These are phyloP conservation scores for Fusarium haematococcum DNA, from an alignment of 2,329 filamentous ascomycete species.

Conservation along the genomic window DNA sequence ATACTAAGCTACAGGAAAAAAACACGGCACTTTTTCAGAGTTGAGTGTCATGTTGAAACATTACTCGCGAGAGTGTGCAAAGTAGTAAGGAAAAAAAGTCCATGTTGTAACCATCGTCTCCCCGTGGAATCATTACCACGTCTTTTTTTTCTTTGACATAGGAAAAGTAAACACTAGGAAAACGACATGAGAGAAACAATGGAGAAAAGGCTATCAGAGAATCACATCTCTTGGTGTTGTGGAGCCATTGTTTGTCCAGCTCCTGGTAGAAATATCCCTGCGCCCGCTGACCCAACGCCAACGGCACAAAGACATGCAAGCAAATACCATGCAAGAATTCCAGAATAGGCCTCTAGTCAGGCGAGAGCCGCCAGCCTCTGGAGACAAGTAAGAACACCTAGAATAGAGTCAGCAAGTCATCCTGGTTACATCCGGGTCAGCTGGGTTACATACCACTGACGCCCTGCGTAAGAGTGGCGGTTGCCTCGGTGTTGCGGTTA, in stretches of 20 bases:
- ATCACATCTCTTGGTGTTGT: constrained; percentile 31
- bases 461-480: constrained; percentile 87
- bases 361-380: constrained; percentile 53
- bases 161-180: constrained; percentile 1
- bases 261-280: constrained; percentile 29
- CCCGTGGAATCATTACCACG: not conserved
- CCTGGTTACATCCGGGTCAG: not conserved
- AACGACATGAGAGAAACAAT: not conserved
- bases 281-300: constrained; percentile 42
- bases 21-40: constrained; percentile 9
- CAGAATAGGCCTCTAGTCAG: constrained; percentile 28
- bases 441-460: constrained; percentile 77
- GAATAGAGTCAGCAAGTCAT: constrained; percentile 5
- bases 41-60: constrained; percentile 25
- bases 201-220: not conserved
- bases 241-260: constrained; percentile 13
- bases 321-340: constrained; percentile 36
- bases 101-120: constrained; percentile 11
- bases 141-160: constrained; percentile 3
- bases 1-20: constrained; percentile 12
- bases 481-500: constrained; percentile 88
- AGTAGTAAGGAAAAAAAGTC: constrained; percentile 18
- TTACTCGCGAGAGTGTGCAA: constrained; percentile 29
- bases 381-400: constrained; percentile 58
- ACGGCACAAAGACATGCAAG: constrained; percentile 40